Conservation (phyloP, 2,329 filamentous ascomycete species). For the Geoglossum cookeanum region DNA sequence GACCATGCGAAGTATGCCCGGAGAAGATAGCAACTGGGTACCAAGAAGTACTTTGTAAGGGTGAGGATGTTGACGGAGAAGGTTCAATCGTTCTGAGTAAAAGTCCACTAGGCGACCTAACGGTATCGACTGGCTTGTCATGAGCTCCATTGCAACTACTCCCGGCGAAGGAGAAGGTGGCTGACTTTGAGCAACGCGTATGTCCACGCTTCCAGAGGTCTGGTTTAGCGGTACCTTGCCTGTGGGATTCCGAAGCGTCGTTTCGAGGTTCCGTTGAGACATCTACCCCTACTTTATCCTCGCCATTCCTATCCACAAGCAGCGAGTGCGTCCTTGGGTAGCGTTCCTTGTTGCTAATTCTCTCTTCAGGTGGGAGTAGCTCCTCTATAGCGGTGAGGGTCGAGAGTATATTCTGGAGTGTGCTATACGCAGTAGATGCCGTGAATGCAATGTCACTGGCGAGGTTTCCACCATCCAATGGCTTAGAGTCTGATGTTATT, state of each 20-base stretch:
- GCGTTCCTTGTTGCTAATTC: neutral
- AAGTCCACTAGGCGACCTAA: neutral
- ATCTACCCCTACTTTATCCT: neutral
- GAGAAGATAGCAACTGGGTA: neutral
- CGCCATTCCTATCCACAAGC: neutral
- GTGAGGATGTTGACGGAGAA: neutral
- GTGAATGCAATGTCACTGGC: neutral
- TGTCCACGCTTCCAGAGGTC: neutral
- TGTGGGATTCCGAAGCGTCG: neutral
- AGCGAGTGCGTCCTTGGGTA: neutral
- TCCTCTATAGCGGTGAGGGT: neutral
- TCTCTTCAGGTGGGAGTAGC: neutral
- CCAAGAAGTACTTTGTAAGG: neutral
- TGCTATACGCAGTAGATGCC: neutral
- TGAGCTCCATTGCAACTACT: neutral
- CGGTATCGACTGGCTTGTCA: neutral
- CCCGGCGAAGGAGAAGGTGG: neutral
- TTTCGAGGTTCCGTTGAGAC: neutral
- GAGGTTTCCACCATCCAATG: neutral
- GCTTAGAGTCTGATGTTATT: neutral
- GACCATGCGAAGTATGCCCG: neutral
- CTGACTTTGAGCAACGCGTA: neutral
- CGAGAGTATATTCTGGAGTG: neutral
- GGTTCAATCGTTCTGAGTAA: neutral
- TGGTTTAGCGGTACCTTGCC: neutral